Evolutionary conservation across 805 yeast species (phyloP), one percentile per base, ranked within the genome.

Genomic region (Candida morakotiae): DNA sequence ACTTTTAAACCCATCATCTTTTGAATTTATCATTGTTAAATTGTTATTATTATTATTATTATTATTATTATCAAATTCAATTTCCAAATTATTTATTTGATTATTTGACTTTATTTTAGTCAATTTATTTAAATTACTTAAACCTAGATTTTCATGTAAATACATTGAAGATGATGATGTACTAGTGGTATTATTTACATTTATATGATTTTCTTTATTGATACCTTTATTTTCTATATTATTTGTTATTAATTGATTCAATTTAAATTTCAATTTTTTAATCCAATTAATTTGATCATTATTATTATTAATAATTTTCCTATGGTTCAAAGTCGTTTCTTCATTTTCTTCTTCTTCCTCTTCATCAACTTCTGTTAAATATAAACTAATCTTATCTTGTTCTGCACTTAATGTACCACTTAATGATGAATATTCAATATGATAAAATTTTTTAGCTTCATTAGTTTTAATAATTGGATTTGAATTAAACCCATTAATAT

Each of bases 381-480:
- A 31, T 10, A 22, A 6, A 16, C 26, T 31, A 5, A 22, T n/a
- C 6, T 22, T 31, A 16, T 31, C 34, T 22, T 31, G 22, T 22
- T 31, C 34, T 5, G 34, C 34, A 22, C 27, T 31, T 16, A 31
- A 22, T 4, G 34, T 31, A 9, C 27, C 34, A 14, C 27, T 21
- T 6, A 31, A 23, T 31, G 34, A 31, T 8, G 34, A 31, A 22
- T 31, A 31, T 15, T 31, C 34, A 31, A 31, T 31, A 16, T 22
- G 34, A 10, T 31, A 31, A 15, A 31, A 22, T 14, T 22, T 31
- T 16, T 31, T 22, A 10, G 34, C 34, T 20, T 31, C 34, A 31
- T 31, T 31, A n/a, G 22, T 14, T 16, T 22, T 31, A 11, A 31
- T 31, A 14, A 21, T 5, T 5, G 34, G 34, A 13, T 19, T 29